A percentile compares a stretch with the other conserved stretches of the same genome.
These are phyloP conservation scores for Trichomonascus vanleenenianus DNA, from an alignment of 805 yeast species.

Conservation along the genomic window DNA sequence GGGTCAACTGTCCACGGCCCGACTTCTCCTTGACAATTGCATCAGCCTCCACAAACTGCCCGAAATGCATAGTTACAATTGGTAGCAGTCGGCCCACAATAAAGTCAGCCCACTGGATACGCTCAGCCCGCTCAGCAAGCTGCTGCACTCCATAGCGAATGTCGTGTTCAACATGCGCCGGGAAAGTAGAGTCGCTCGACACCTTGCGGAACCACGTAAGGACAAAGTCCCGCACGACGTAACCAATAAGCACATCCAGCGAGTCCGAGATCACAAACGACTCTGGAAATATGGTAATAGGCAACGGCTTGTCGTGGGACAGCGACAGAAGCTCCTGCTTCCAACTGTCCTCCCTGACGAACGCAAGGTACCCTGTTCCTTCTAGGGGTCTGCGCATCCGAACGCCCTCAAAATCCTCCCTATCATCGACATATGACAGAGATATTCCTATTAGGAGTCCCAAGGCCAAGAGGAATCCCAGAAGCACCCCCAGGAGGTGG, in stretches of 20 bases:
- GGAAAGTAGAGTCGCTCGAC: conserved; percentile 31
- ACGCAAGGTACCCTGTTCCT: neutral
- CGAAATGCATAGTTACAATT: conserved; percentile 54
- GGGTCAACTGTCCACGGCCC: conserved; percentile 23
- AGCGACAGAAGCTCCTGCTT: conserved; percentile 1
- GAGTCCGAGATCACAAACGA: conserved; percentile 47
- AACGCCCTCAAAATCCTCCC: neutral
- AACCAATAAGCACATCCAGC: conserved; percentile 41
- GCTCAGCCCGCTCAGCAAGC: conserved; percentile 36
- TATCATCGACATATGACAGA: neutral
- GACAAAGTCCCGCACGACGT: conserved; percentile 47
- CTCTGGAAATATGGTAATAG: conserved; percentile 29
- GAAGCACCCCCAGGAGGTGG: neutral
- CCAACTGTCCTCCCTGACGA: conserved; percentile 2
- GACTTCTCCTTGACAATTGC: conserved; percentile 25
- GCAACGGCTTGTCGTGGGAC: conserved; percentile 7
- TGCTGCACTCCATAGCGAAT: conserved; percentile 35
- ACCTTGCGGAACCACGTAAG: conserved; percentile 51
- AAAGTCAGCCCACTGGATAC: conserved; percentile 48
- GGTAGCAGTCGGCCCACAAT: conserved; percentile 57
- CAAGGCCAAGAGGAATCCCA: neutral
- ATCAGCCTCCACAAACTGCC: conserved; percentile 39
- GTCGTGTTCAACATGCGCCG: conserved; percentile 37
- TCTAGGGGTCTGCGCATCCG: neutral
- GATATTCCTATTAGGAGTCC: neutral